Conservation (phyloP, 1,284 basidiomycete genomes). For the Apiotrichum akiyoshidainum region DNA sequence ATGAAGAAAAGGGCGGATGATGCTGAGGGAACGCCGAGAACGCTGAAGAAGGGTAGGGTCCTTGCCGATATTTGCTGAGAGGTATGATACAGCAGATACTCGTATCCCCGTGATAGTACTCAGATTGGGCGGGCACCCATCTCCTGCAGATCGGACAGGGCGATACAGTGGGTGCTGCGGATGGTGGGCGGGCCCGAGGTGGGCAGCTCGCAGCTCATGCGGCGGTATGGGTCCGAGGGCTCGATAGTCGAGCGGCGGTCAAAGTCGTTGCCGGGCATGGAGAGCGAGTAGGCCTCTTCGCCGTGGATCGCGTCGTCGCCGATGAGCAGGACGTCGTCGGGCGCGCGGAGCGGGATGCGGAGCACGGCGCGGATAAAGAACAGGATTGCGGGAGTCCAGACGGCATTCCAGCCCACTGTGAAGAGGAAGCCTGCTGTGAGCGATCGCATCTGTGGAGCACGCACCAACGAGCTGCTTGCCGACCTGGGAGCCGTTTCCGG, state of each 20-base stretch:
- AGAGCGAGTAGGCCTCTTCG: conserved; percentile 22
- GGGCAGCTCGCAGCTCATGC: neutral
- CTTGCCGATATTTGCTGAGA: too few species aligned
- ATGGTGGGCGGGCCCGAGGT: neutral
- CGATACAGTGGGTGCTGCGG: neutral
- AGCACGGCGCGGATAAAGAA: conserved; percentile 12
- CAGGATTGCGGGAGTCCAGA: conserved; percentile 11
- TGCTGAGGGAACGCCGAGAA: too few species aligned
- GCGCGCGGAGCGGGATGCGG: conserved; percentile 18
- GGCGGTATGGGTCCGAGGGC: neutral
- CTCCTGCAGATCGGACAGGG: neutral
- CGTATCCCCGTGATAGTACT: neutral
- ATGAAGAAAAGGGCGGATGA: too few species aligned
- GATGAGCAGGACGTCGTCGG: conserved; percentile 14
- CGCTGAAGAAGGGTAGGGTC: too few species aligned
- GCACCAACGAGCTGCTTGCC: conserved; percentile 23
- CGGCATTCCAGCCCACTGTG: conserved; percentile 19
- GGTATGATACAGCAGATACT: neutral
- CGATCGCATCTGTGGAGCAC: neutral
- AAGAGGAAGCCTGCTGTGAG: conserved; percentile 12
- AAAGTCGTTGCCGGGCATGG: neutral
- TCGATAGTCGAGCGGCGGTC: conserved; percentile 5
- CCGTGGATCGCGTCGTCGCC: conserved; percentile 26
- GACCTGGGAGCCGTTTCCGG: conserved; percentile 19
- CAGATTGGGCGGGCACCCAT: neutral